These are phyloP conservation scores for Saccharomyces mikatae DNA, from an alignment of 805 yeast species.

Conservation along the genomic window DNA sequence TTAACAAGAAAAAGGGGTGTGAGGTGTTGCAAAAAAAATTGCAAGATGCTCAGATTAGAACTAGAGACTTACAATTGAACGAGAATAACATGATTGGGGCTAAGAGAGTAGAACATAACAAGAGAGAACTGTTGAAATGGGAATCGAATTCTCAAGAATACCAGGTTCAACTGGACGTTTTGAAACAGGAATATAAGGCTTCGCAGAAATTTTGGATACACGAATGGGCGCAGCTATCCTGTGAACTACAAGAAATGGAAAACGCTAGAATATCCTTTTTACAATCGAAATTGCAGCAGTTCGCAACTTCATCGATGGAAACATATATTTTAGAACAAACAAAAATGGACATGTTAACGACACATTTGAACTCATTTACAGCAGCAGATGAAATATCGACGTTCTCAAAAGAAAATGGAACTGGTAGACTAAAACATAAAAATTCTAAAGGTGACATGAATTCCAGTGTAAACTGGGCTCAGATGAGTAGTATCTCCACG, in stretches of 20 bases:
- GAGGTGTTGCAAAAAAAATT: slow-evolving; percentile 21
- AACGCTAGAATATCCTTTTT: slow-evolving; percentile 22
- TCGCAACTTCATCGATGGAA: slow-evolving; percentile 19
- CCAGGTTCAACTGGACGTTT: slow-evolving; percentile 20
- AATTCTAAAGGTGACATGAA: not conserved
- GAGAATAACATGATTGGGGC: slow-evolving; percentile 26
- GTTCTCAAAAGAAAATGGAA: slow-evolving; percentile 29
- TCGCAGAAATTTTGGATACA: slow-evolving; percentile 27
- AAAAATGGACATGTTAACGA: slow-evolving; percentile 20
- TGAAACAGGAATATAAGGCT: slow-evolving; percentile 27
- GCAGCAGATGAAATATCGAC: slow-evolving; percentile 25
- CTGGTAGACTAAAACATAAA: slow-evolving; percentile 27
- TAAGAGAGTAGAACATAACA: slow-evolving; percentile 21
- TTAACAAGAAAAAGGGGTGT: slow-evolving; percentile 23
- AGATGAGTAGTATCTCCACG: not conserved
- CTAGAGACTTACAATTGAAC: slow-evolving; percentile 26
- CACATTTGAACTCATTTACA: slow-evolving; percentile 20
- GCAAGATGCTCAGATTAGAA: slow-evolving; percentile 17
- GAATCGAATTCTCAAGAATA: slow-evolving; percentile 20
- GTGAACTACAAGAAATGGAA: slow-evolving; percentile 28
- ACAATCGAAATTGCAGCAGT: slow-evolving; percentile 24
- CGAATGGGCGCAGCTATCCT: slow-evolving; percentile 26
- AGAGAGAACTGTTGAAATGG: slow-evolving; percentile 27
- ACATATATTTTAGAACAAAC: slow-evolving; percentile 24
- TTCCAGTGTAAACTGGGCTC: not conserved